Conservation (phyloP, 768 basidiomycete genomes). For the Collybiopsis confluens region DNA sequence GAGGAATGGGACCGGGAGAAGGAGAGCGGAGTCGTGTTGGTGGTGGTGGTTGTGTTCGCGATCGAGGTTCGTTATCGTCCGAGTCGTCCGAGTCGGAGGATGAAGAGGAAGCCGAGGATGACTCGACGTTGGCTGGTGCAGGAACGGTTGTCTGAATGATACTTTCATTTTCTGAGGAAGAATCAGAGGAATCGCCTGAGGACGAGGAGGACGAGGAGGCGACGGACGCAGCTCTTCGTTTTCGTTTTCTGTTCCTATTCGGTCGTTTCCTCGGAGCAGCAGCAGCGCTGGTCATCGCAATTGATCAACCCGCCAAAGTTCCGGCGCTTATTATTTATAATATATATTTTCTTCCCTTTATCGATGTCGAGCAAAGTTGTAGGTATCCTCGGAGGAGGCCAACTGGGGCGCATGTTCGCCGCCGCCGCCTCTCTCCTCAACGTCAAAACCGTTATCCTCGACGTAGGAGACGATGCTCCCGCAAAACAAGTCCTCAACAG, state of each 20-base stretch:
- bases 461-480: slow-evolving; percentile 72
- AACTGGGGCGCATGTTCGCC: slow-evolving; percentile 95
- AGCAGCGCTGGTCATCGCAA: slow-evolving; percentile 28
- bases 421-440: slow-evolving; percentile 86
- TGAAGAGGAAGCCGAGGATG: slow-evolving; percentile 17
- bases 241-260: slow-evolving; percentile 48
- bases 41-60: background rate
- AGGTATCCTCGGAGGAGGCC: slow-evolving; percentile 76
- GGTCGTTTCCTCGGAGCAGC: slow-evolving; percentile 36
- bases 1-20: slow-evolving; percentile 44
- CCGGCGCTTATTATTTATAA: background rate
- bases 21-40: slow-evolving; percentile 18
- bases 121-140: background rate
- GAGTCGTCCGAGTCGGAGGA: slow-evolving; percentile 15
- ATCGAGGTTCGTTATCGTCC: slow-evolving; percentile 8
- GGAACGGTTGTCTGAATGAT: slow-evolving; percentile 4
- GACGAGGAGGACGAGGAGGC: slow-evolving; percentile 39
- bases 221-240: slow-evolving; percentile 43
- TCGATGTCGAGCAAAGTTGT: slow-evolving; percentile 42
- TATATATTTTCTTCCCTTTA: background rate
- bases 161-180: slow-evolving; percentile 10
- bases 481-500: slow-evolving; percentile 80
- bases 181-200: slow-evolving; percentile 25
- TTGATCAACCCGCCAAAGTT: slow-evolving; percentile 14
- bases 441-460: slow-evolving; percentile 79